Base-by-base conservation (phyloP, 495 filamentous ascomycete species). In the Penicillium crystallinum region DNA sequence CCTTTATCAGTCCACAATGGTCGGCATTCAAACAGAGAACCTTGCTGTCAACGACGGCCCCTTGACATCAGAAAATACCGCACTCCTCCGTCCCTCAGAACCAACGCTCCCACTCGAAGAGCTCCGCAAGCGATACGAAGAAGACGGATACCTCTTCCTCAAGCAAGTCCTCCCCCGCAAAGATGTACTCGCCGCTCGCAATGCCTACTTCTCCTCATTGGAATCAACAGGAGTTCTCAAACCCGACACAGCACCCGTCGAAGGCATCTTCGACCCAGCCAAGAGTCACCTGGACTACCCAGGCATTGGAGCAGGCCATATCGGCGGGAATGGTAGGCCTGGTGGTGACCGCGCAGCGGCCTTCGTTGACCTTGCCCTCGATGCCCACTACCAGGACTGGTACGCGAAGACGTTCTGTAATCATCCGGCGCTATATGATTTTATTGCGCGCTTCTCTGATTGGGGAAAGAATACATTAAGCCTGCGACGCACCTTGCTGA, bases 111-210 rank as follows among this genome's bases (percentile, higher is more conserved):
- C 71, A 8, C 29, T 75, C n/a, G 62, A 71, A 36, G 72, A 77
- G 25, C 65, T 85, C 1, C 76, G 76, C 25, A 57, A 66, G 30
- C 73, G 82, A 15, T 81, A 76, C 45, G 46, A 80, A n/a, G 52
- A 70, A 39, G 80, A 84, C 54, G 80, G 81, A 15, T 84, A 84
- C 57, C 69, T 85, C 36, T 82, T 82, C 55, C 49, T 86, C 6
- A 85, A 85, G 56, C 70, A 73, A 29, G 56, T 84, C 2, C 62
- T 86, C 15, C 81, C 82, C 0, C 79, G 81, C 2, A 62, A 66
- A 3, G 79, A 82, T 45, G 81, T 86, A 10, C 68, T 84, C 12
- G 67, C 71, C 22, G 75, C 78, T 33, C 74, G 83, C 15, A 62
- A 77, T 30, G 55, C 71, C 46, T 87, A 87, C 63, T 87, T 87